Base-by-base conservation (phyloP, 23 red algal genomes). In the Gracilariopsis chorda region DNA sequence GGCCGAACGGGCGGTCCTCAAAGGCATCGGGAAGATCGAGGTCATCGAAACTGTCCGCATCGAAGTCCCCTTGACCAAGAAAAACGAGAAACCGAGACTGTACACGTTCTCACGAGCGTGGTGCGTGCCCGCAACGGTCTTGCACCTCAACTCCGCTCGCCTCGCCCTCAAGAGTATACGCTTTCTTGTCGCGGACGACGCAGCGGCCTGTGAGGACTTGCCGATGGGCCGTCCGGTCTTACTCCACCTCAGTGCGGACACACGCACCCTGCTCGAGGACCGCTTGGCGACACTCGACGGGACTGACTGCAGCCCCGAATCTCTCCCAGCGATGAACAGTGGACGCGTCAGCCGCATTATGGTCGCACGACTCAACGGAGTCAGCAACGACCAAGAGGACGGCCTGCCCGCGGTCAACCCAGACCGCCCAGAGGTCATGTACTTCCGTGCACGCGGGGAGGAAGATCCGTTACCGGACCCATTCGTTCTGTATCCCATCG, bases 381-480 rank as follows among this genome's bases (percentile, higher is more conserved):
- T n/a, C n/a, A n/a, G n/a, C 55, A 19, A 59, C 6, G 6, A 59
- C 55, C 6, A 59, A 6, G 55, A 9, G 55, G 29, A 46, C 67
- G 5, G 7, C 23, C 21, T 33, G 6, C 8, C 55, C 19, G 7
- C 55, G 19, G 7, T 73, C 7, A 20, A 9, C 9, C 35, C 63
- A 7, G 32, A 7, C 28, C 59, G 60, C 1, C 59, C 82, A 5
- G 37, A 48, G 57, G 82, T 43, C 42, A 72, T 42, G 0, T 86
- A 69, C 82, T 86, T 14, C 57, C 0, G 37, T 37, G 82, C 59
- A 32, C 13, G 59, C n/a, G 57, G 32, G 3, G 82, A 71, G 51
- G 39, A 86, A 28, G 58, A 86, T 57, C 61, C 49, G 60, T 73
- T 86, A 6, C 82, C 57, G 42, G 57, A 86, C 37, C 82, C 83